Base-by-base conservation (phyloP, 2,329 filamentous ascomycete genomes). In the Torrubiellomyces zombiae region DNA sequence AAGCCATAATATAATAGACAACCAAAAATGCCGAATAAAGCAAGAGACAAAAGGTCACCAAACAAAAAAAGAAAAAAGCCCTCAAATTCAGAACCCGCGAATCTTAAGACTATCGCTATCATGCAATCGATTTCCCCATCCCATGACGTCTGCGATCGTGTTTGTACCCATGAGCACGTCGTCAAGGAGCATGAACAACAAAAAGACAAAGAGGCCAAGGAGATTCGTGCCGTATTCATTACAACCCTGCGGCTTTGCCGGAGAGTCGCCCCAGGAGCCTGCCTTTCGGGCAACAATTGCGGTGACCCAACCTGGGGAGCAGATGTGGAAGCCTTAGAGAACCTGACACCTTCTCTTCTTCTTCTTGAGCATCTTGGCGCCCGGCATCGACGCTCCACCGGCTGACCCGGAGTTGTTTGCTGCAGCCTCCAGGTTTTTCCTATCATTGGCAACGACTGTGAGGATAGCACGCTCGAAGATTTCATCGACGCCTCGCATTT, bases 401-500 rank as follows among this genome's bases (percentile, higher is more conserved):
- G 52, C 52, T 26, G 50, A 40, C 35, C 49, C 44, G 25, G 51
- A 43, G 32, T 44, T 49, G 14, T 45, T 42, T 55, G n/a, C 20
- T 37, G 56, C 53, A 32, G 53, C 50, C 46, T 70, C 65, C 32
- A 63, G 51, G 40, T 69, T 74, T 47, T 72, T 73, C 42, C 62
- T 56, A 47, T 83, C 81, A 42, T 83, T 80, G 37, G 76, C 72
- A 15, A 98, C 81, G 16, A 89, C 83, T 25, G 79, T 86, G 43
- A 85, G 71, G 46, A 98, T 85, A 28, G 89, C 89, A 33, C 72
- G 65, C 50, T 91, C 78, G 53, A 98, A 98, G 45, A 95, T 89
- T 44, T 95, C 86, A 49, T 95, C 82, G 22, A 98, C 86, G 28
- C 89, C 89, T 27, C 66, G 72, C 76, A 92, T 89, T 55, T 94